These are phyloP conservation scores for Saposhnikovia divaricata DNA, from an alignment of 129 eudicot species.

Conservation along the genomic window DNA sequence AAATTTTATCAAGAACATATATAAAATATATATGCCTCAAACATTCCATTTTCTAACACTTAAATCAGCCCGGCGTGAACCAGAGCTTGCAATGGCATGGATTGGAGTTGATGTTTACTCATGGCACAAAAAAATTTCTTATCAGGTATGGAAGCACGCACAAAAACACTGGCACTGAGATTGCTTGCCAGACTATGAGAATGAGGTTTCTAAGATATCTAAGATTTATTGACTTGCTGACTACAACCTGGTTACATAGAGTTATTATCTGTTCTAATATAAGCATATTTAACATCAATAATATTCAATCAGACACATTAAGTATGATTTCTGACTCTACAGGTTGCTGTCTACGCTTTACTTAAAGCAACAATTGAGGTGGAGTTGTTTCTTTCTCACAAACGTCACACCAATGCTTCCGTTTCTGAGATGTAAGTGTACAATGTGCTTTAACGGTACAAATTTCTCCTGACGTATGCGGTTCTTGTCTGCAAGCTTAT, in stretches of 20 bases:
- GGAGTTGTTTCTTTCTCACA: slow-evolving; percentile 69
- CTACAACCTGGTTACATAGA: not conserved
- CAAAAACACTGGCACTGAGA: not conserved
- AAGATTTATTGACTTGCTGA: not conserved
- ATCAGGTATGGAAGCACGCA: slow-evolving; percentile 42
- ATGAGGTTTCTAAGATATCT: not conserved
- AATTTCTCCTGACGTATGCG: too few relatives aligned
- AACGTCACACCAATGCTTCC: slow-evolving; percentile 45
- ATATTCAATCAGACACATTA: slow-evolving; percentile 5
- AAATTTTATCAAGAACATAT: too few relatives aligned
- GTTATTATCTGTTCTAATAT: not conserved
- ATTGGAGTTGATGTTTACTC: too few relatives aligned
- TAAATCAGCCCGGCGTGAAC: slow-evolving; percentile 37
- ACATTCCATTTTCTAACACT: too few relatives aligned
- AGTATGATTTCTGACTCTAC: slow-evolving; percentile 15
- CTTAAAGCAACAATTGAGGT: slow-evolving; percentile 61
- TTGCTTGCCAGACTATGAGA: not conserved
- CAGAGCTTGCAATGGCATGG: slow-evolving; percentile 76
- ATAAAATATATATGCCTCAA: too few relatives aligned
- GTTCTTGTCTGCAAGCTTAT: too few relatives aligned
- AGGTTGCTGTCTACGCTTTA: slow-evolving; percentile 71
- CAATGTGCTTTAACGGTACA: too few relatives aligned
- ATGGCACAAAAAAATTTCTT: slow-evolving; percentile 69
- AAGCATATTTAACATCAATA: too few relatives aligned
- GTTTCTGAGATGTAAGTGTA: slow-evolving; percentile 66